Evolutionary conservation across 257 asterid species (phyloP), one percentile per base, ranked within the genome.

Genomic region (Ballota nigra): DNA sequence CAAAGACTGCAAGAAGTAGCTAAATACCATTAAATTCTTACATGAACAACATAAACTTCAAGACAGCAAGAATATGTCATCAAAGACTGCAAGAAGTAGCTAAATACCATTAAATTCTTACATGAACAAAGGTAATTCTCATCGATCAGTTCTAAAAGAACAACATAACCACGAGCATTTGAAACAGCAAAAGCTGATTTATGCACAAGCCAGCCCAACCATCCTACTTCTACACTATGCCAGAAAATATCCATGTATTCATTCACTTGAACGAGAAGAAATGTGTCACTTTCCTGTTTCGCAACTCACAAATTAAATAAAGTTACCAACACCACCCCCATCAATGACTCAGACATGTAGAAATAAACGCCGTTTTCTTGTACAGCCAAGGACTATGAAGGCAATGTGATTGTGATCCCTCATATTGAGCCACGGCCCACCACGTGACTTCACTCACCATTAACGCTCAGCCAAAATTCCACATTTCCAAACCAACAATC

Each of bases 401-500:
- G 51, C 68, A 34, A 63, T 13, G 45, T 18, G 66, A 63, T n/a
- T 41, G 71, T 61, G 69, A 68, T 65, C 41, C 52, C 16, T 60
- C 66, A 33, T 51, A 47, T 24, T 31, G 68, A 59, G 55, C 20
- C 77, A 38, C 76, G 76, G 78, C 45, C 76, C 81, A 75, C 69
- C 84, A 74, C 65, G 81, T 77, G 85, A 77, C 73, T 18, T 66
- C 8, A 28, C 57, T 38, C 41, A 36, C 68, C 16, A 15, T 34
- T 24, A 4, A 6, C 34, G 18, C 20, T 3, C 5, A 15, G 53
- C 10, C 41, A 36, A 31, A 69, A 41, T 18, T 36, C 75, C 71
- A 67, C 68, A 66, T 57, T 47, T 63, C 16, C 41, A 61, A 24
- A 58, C 47, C 33, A 28, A 15, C 29, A 12, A n/a, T n/a, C n/a